These are phyloP conservation scores for Pouteria campechiana DNA, from an alignment of 179 eudicot species.

Conservation along the genomic window DNA sequence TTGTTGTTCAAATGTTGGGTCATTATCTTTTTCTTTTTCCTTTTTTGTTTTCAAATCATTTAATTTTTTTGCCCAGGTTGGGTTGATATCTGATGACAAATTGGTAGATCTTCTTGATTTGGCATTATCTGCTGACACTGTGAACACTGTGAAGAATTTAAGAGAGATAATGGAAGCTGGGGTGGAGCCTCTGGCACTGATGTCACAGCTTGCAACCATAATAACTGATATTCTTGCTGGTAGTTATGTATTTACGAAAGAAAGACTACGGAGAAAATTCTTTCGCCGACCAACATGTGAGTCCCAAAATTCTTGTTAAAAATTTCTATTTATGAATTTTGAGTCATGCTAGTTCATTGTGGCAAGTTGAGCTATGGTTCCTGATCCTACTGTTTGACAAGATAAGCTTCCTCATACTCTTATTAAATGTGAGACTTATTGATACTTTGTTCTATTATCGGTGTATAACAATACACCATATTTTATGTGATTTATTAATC, in stretches of 20 bases:
- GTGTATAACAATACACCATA: too few relatives aligned
- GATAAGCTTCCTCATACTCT: too few relatives aligned
- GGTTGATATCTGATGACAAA: constrained; percentile 88
- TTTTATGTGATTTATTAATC: too few relatives aligned
- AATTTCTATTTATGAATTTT: too few relatives aligned
- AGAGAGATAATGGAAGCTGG: constrained; percentile 93
- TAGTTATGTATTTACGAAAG: constrained; percentile 58
- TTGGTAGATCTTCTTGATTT: constrained; percentile 86
- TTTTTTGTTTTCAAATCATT: too few relatives aligned
- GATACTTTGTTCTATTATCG: not conserved
- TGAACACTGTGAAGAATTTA: constrained; percentile 75
- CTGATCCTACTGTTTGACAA: too few relatives aligned
- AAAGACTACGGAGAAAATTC: constrained; percentile 62
- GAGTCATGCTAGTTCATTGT: too few relatives aligned
- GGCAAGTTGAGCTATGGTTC: too few relatives aligned
- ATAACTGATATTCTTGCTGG: constrained; percentile 95
- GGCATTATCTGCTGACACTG: constrained; percentile 93
- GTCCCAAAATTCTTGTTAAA: constrained; percentile 19
- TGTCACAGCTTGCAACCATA: constrained; percentile 96
- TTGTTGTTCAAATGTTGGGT: too few relatives aligned
- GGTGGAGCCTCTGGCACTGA: constrained; percentile 80
- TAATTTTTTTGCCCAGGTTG: constrained; percentile 43
- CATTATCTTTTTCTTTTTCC: too few relatives aligned
- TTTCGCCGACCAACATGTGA: constrained; percentile 67
- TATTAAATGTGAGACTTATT: too few relatives aligned